Conservation (phyloP, 805 yeast genomes). For the Starmerella geochares region DNA sequence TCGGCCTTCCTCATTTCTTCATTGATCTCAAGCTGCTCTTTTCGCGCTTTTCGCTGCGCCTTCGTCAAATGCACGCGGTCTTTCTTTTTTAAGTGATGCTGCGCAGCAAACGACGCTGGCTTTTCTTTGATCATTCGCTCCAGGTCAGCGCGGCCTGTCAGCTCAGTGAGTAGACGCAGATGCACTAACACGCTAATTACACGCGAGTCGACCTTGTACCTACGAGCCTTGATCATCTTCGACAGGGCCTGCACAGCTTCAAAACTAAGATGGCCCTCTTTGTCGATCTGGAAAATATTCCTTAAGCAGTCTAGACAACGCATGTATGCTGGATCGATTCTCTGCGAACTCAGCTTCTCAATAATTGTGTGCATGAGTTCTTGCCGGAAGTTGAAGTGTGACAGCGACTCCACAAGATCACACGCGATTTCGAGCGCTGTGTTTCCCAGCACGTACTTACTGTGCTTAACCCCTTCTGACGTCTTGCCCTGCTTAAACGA, state of each 20-base stretch:
- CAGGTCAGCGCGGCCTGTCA: slow-evolving; percentile 31
- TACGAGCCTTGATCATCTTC: slow-evolving; percentile 61
- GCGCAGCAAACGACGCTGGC: slow-evolving; percentile 28
- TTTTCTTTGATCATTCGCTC: slow-evolving; percentile 41
- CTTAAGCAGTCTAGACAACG: slow-evolving; percentile 58
- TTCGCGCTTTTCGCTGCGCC: slow-evolving; percentile 75
- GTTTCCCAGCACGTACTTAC: slow-evolving; percentile 25
- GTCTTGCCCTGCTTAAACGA: slow-evolving; percentile 35
- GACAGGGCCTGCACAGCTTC: slow-evolving; percentile 61
- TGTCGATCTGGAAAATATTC: slow-evolving; percentile 62
- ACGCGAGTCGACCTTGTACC: slow-evolving; percentile 73
- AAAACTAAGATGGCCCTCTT: slow-evolving; percentile 66
- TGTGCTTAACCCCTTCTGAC: not conserved
- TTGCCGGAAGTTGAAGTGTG: slow-evolving; percentile 72
- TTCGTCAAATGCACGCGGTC: slow-evolving; percentile 88
- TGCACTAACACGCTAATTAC: slow-evolving; percentile 65
- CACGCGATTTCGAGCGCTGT: slow-evolving; percentile 66
- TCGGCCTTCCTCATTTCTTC: slow-evolving; percentile 84
- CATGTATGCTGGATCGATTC: slow-evolving; percentile 41
- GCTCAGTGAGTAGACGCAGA: slow-evolving; percentile 37
- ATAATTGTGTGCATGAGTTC: slow-evolving; percentile 60
- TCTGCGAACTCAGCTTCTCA: slow-evolving; percentile 52
- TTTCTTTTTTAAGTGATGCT: slow-evolving; percentile 58
- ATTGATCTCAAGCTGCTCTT: slow-evolving; percentile 78
- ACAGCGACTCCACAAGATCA: slow-evolving; percentile 56